Conservation (phyloP, 208 protist genomes). For the Acanthamoeba sp. region DNA sequence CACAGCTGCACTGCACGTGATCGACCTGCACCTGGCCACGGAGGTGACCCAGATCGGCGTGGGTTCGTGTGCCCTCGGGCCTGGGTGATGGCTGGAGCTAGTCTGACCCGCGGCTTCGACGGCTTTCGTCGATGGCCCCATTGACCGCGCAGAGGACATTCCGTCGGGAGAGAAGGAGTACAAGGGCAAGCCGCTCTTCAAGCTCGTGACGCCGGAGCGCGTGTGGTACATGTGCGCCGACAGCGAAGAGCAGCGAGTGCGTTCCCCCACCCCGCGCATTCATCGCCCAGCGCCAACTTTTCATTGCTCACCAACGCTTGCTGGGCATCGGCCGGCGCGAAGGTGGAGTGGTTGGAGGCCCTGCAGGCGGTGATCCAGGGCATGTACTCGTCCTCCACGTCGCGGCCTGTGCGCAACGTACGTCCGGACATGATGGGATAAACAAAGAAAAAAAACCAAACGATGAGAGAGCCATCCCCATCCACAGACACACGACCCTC, state of each 20-base stretch:
- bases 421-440: background rate
- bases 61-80: background rate
- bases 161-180: slow-evolving; percentile 21
- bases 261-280: background rate
- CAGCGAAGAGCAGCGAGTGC: slow-evolving; percentile 32
- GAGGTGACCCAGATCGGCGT: background rate
- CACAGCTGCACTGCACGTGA: background rate
- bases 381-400: background rate
- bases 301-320: background rate
- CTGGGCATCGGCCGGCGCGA: no score
- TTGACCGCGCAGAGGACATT: slow-evolving; percentile 34
- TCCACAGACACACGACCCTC: background rate
- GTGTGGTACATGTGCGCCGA: slow-evolving; percentile 47
- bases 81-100: background rate
- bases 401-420: background rate
- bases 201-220: slow-evolving; percentile 26
- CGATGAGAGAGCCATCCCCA: background rate
- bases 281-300: background rate
- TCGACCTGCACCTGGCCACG: background rate
- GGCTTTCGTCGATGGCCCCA: background rate
- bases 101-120: background rate
- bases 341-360: slow-evolving; percentile 17
- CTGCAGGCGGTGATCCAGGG: slow-evolving; percentile 25
- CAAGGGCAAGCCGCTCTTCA: slow-evolving; percentile 28
- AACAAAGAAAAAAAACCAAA: background rate